Percentiles rank a stretch among this genome's conserved stretches.
These are phyloP conservation scores for Exophiala sp. DNA, from an alignment of 2,329 filamentous ascomycete genomes.

Conservation along the genomic window DNA sequence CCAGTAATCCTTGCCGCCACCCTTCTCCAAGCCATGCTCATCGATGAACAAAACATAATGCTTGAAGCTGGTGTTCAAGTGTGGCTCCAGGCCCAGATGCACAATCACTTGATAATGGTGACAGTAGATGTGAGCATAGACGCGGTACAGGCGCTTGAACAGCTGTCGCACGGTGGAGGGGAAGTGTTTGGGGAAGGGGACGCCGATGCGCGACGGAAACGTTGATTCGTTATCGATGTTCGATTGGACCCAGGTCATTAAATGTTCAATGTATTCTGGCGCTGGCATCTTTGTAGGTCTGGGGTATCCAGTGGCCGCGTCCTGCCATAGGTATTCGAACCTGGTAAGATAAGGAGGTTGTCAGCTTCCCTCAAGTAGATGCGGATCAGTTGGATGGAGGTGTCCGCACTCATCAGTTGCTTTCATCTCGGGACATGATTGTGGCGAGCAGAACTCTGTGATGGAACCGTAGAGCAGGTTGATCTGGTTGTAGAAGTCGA, in stretches of 20 bases:
- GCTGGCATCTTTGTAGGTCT: slow-evolving; percentile 97
- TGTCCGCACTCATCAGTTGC: slow-evolving; percentile 85
- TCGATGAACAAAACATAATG: slow-evolving; percentile 98
- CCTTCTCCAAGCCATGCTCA: slow-evolving; percentile 73
- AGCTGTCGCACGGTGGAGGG: slow-evolving; percentile 83
- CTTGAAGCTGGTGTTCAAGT: slow-evolving; percentile 99
- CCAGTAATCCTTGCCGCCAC: slow-evolving; percentile 91
- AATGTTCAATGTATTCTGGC: slow-evolving; percentile 92
- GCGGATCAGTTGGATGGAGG: slow-evolving; percentile 7
- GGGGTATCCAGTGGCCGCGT: slow-evolving; percentile 78
- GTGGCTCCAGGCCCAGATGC: slow-evolving; percentile 88
- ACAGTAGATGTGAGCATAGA: slow-evolving; percentile 99
- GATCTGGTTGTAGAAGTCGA: slow-evolving; percentile 99
- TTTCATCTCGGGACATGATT: slow-evolving; percentile 98
- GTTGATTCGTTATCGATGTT: slow-evolving; percentile 94
- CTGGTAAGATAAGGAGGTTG: slow-evolving; percentile 39
- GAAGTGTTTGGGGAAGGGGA: slow-evolving; percentile 92
- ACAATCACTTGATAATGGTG: slow-evolving; percentile 97
- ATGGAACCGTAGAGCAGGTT: slow-evolving; percentile 98
- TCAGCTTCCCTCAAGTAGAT: slow-evolving; percentile 2
- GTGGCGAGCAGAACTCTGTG: slow-evolving; percentile 96
- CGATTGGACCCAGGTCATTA: slow-evolving; percentile 94
- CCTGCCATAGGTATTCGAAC: slow-evolving; percentile 99
- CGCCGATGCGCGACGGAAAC: slow-evolving; percentile 88
- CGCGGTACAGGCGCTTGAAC: slow-evolving; percentile 97